phyloP scores from a whole-genome alignment of 495 filamentous ascomycete genomes.

The Lepidopterella palustris region DNA sequence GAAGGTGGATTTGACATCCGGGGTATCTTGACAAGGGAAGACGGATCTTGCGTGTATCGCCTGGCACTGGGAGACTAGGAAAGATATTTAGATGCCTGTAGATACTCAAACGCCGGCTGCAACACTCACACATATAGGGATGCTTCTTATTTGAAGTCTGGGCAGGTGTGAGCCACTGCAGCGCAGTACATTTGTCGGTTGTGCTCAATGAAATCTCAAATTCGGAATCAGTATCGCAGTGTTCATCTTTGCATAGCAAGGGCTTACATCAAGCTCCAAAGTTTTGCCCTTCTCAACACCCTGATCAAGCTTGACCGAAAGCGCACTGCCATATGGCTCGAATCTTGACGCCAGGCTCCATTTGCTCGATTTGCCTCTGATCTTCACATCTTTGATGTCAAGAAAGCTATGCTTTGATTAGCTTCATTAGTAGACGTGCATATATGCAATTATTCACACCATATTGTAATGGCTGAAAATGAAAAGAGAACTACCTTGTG shows the following conservation, averaged over 20 bases:
- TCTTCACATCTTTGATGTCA: constrained; percentile 58
- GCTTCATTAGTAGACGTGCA: background rate
- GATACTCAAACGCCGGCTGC: background rate
- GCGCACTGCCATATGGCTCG: constrained; percentile 72
- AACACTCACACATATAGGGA: constrained; percentile 78
- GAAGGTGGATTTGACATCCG: constrained; percentile 87
- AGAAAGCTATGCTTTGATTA: constrained; percentile 47
- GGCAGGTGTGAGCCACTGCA: constrained; percentile 86
- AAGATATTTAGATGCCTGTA: background rate
- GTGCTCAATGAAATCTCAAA: constrained; percentile 56
- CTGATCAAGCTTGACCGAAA: constrained; percentile 63
- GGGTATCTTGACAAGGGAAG: constrained; percentile 96
- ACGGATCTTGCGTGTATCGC: constrained; percentile 89
- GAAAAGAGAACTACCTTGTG: constrained; percentile 46
- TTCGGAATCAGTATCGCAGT: background rate
- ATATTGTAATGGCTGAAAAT: background rate
- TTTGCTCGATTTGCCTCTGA: constrained; percentile 52
- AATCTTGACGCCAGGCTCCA: constrained; percentile 64
- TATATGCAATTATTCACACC: constrained; percentile 1
- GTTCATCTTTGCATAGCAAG: background rate
- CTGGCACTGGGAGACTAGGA: constrained; percentile 78
- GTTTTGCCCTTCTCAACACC: constrained; percentile 55
- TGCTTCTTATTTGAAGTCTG: constrained; percentile 91
- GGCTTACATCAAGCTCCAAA: constrained; percentile 50
- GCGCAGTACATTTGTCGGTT: constrained; percentile 78